These are phyloP conservation scores for Pavlovales sp. DNA, from an alignment of 208 protist genomes.

Conservation along the genomic window DNA sequence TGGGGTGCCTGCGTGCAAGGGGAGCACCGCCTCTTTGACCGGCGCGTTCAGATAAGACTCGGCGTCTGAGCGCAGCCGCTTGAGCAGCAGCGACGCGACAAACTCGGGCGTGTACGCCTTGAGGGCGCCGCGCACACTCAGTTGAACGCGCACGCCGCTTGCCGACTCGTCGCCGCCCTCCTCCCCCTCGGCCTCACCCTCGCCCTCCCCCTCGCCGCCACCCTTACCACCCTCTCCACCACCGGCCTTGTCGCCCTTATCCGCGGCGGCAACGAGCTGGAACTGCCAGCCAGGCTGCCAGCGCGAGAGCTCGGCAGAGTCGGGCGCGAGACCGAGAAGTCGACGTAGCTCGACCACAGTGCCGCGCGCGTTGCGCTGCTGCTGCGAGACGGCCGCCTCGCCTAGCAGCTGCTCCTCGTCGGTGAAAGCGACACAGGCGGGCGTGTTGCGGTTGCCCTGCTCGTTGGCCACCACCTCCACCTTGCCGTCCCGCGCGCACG, in stretches of 20 bases:
- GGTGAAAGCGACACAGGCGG: constrained; percentile 66
- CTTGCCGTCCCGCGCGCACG: no score
- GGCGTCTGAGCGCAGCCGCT: neutral
- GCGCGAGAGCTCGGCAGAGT: no score
- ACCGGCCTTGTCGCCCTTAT: no score
- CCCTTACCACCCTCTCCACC: no score
- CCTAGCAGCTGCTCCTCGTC: constrained; percentile 68
- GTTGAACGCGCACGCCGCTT: no score
- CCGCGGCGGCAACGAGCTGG: no score
- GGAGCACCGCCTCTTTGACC: neutral
- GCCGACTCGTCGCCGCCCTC: no score
- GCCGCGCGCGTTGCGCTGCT: constrained; percentile 74
- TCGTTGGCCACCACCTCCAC: constrained; percentile 91
- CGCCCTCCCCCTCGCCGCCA: no score
- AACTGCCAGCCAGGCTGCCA: no score
- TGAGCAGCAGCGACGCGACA: neutral
- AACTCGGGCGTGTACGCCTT: neutral
- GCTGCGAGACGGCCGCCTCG: constrained; percentile 75
- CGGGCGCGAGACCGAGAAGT: no score
- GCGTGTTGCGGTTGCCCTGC: constrained; percentile 65
- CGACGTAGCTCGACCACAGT: constrained; percentile 87
- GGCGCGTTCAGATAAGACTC: neutral
- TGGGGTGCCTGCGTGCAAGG: no score
- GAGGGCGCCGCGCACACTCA: neutral
- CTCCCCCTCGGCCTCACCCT: no score